phyloP scores from a whole-genome alignment of 1,284 basidiomycete species.

The Sporisorium graminicola region DNA sequence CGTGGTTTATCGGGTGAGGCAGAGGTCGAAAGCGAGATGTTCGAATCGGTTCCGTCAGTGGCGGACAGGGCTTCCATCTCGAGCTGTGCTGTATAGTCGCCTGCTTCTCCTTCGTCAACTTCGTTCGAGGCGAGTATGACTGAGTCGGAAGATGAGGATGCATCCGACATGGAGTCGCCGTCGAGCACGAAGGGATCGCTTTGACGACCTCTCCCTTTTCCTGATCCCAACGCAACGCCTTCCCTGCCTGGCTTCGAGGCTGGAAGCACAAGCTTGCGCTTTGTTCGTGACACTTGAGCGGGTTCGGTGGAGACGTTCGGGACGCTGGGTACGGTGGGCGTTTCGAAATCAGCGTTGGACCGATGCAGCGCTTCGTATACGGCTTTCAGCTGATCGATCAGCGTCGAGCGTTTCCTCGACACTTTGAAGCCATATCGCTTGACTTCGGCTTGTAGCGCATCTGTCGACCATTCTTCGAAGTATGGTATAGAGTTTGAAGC shows the following conservation, averaged over 20 bases:
- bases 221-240: background rate
- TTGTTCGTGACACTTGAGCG: background rate
- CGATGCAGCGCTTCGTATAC: conserved; percentile 27
- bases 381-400: conserved; percentile 40
- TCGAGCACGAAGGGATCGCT: conserved; percentile 43
- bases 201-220: conserved; percentile 31
- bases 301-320: background rate
- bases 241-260: background rate
- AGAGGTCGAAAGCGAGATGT: conserved; percentile 15
- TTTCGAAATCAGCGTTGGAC: conserved; percentile 6
- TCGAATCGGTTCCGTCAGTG: conserved; percentile 16
- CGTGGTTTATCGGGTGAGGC: conserved; percentile 7
- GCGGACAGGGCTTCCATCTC: conserved; percentile 31
- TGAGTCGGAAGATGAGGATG: background rate
- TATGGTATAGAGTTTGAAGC: background rate
- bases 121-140: background rate
- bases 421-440: conserved; percentile 49
- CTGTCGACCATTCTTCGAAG: conserved; percentile 35
- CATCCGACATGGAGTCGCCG: conserved; percentile 21
- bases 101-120: conserved; percentile 1
- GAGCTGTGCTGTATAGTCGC: conserved; percentile 31
- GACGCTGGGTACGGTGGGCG: background rate
- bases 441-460: conserved; percentile 33
- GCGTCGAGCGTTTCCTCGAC: conserved; percentile 26
- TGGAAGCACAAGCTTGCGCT: conserved; percentile 18